Conservation (phyloP, 179 eudicot species). For the Silene noctiflora region DNA sequence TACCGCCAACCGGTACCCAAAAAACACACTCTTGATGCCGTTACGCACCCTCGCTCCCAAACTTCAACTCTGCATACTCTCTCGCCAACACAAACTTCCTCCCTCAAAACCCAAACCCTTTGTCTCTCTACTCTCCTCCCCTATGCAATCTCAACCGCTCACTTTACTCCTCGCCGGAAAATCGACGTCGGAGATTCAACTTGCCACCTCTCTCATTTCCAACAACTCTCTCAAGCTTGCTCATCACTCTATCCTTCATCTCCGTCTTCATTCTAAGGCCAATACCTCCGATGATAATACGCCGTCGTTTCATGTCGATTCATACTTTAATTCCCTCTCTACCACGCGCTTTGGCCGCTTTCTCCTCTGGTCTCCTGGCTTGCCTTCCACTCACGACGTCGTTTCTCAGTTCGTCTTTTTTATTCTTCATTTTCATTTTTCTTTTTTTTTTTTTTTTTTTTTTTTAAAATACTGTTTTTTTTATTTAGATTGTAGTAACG, state of each 20-base stretch:
- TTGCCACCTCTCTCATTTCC: slow-evolving; percentile 42
- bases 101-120: no score
- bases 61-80: no score
- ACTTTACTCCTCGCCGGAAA: slow-evolving; percentile 51
- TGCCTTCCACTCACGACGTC: slow-evolving; percentile 83
- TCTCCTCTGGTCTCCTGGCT: slow-evolving; percentile 66
- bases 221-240: slow-evolving; percentile 43
- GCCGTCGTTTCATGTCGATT: slow-evolving; percentile 37
- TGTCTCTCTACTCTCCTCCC: slow-evolving; percentile 6
- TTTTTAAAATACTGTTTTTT: not conserved
- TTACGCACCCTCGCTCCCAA: no score
- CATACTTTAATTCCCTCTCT: slow-evolving; percentile 45
- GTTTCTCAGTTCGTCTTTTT: slow-evolving; percentile 53
- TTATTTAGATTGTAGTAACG: no score
- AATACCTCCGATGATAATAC: slow-evolving; percentile 26
- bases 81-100: no score
- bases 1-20: no score
- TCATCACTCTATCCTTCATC: slow-evolving; percentile 34
- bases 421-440: no score
- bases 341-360: slow-evolving; percentile 67
- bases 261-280: slow-evolving; percentile 48
- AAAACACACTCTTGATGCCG: no score
- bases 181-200: slow-evolving; percentile 48
- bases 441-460: not conserved
- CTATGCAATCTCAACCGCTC: slow-evolving; percentile 28